A percentile compares a stretch with the other conserved stretches of the same genome.
These are phyloP conservation scores for Exserohilum rostratum DNA, from an alignment of 2,329 filamentous ascomycete species.

Conservation along the genomic window DNA sequence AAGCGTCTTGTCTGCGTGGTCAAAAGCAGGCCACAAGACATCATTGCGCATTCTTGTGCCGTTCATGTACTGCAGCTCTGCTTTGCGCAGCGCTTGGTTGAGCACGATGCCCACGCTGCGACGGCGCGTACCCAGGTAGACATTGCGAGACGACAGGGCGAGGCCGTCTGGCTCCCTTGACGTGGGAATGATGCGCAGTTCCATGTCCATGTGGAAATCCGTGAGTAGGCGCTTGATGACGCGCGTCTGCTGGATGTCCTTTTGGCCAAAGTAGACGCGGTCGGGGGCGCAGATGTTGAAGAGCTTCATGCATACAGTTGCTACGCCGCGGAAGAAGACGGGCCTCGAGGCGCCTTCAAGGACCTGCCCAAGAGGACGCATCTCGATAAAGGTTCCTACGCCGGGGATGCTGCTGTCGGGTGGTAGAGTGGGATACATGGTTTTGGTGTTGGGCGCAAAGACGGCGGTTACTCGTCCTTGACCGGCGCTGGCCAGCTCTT, in stretches of 20 bases:
- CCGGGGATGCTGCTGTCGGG: conserved; percentile 74
- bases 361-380: conserved; percentile 80
- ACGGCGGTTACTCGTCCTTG: conserved; percentile 76
- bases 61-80: conserved; percentile 68
- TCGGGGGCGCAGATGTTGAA: conserved; percentile 83
- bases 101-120: conserved; percentile 76
- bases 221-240: conserved; percentile 84
- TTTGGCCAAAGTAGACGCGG: conserved; percentile 91
- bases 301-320: conserved; percentile 93
- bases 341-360: conserved; percentile 86
- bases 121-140: conserved; percentile 82
- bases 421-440: conserved; percentile 88
- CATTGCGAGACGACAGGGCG: conserved; percentile 90
- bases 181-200: conserved; percentile 77
- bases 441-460: conserved; percentile 80
- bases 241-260: conserved; percentile 95
- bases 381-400: conserved; percentile 86
- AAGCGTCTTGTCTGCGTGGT: conserved; percentile 62
- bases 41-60: conserved; percentile 63
- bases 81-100: conserved; percentile 69
- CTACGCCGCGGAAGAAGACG: conserved; percentile 95
- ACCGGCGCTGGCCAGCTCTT: conserved; percentile 64
- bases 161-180: conserved; percentile 79
- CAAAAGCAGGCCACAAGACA: conserved; percentile 74
- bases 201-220: conserved; percentile 81